A percentile compares a stretch with the other conserved stretches of the same genome.
phyloP scores from a whole-genome alignment of 1,139 yeast species.

The Sugiyamaella xylanicola region DNA sequence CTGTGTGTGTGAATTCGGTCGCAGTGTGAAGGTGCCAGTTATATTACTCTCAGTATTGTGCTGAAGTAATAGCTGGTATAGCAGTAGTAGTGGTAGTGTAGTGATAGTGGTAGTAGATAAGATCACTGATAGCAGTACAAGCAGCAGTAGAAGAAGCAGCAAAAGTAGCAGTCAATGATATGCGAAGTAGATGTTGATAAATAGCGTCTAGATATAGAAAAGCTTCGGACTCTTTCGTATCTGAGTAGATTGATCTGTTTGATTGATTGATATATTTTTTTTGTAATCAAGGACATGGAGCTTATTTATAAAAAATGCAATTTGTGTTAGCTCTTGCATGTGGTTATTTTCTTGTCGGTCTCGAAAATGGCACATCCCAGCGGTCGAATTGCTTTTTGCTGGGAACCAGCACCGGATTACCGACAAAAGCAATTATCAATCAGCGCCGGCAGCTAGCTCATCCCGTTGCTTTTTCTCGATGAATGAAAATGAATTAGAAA shows the following conservation, averaged over 20 bases:
- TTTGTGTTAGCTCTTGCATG: background rate
- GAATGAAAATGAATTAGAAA: background rate
- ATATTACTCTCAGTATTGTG: background rate
- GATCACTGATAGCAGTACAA: background rate
- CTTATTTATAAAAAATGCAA: background rate
- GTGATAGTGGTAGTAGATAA: background rate
- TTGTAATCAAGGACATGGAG: background rate
- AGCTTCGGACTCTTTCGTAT: background rate
- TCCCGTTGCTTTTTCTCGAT: background rate
- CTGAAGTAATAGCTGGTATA: background rate
- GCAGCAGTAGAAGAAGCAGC: too few relatives aligned
- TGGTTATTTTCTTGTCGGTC: background rate
- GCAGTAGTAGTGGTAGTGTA: background rate
- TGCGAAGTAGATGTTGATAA: background rate
- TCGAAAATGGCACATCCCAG: background rate
- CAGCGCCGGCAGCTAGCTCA: background rate
- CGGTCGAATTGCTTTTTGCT: constrained; percentile 2
- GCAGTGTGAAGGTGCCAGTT: background rate
- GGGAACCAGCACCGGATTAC: constrained; percentile 1
- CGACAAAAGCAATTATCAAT: constrained; percentile 9
- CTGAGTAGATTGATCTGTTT: background rate
- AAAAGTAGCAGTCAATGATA: too few relatives aligned
- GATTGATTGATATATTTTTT: background rate
- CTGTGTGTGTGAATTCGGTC: background rate
- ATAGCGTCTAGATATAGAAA: too few relatives aligned